Percentiles rank a stretch among this genome's conserved stretches.
These are phyloP conservation scores for Colletotrichum plurivorum DNA, from an alignment of 2,329 filamentous ascomycete genomes.

Conservation along the genomic window DNA sequence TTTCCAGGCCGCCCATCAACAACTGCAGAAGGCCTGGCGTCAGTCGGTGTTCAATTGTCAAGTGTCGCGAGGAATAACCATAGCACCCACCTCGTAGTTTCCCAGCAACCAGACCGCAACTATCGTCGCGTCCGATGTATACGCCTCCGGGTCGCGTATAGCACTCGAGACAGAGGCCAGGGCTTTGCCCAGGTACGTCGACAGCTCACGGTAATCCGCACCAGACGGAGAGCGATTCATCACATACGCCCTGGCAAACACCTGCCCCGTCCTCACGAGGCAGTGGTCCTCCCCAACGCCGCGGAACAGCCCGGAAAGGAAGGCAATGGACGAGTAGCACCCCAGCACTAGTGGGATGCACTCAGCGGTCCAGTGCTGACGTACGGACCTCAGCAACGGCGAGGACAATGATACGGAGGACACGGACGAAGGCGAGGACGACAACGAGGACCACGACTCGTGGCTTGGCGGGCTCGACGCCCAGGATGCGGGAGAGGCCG, in stretches of 20 bases:
- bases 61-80: too few species aligned
- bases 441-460: too few species aligned
- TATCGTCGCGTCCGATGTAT: constrained; percentile 51
- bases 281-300: constrained; percentile 49
- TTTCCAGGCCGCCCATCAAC: constrained; percentile 53
- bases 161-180: constrained; percentile 56
- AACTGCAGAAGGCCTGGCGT: constrained; percentile 44
- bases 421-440: too few species aligned
- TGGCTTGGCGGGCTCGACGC: neutral
- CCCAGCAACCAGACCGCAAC: constrained; percentile 57
- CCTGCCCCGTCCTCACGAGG: constrained; percentile 55
- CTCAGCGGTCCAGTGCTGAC: constrained; percentile 55
- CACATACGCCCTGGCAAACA: constrained; percentile 57
- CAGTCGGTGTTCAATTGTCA: neutral
- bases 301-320: constrained; percentile 50
- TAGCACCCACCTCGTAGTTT: constrained; percentile 54
- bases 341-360: constrained; percentile 57
- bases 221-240: constrained; percentile 53
- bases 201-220: constrained; percentile 50
- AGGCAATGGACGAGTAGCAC: constrained; percentile 53
- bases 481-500: constrained; percentile 10
- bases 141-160: constrained; percentile 47
- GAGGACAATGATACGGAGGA: neutral
- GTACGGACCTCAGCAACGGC: constrained; percentile 39
- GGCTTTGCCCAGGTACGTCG: constrained; percentile 53